Evolutionary conservation across 2,329 filamentous ascomycete species (phyloP).

Genomic region (Aspergillus luchuensis): DNA sequence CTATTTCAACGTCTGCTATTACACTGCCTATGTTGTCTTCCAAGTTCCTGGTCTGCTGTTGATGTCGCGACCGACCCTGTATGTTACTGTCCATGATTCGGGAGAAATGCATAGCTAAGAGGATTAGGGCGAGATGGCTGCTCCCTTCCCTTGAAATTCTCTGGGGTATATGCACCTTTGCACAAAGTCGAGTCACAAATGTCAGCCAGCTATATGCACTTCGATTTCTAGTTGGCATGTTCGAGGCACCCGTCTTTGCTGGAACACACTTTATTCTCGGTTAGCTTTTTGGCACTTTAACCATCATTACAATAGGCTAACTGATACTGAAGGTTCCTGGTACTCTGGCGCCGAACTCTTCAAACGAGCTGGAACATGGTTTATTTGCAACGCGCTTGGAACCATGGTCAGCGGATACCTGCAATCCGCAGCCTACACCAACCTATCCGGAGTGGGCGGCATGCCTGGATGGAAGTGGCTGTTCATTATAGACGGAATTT

Average conservation of each 20-base stretch:
- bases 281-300: constrained; percentile 1
- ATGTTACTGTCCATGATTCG: constrained; percentile 2
- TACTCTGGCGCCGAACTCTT: constrained; percentile 51
- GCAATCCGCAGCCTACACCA: constrained; percentile 57
- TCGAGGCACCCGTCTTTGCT: constrained; percentile 37
- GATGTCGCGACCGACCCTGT: constrained; percentile 34
- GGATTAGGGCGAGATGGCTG: constrained; percentile 29
- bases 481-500: constrained; percentile 61
- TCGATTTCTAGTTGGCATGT: constrained; percentile 38
- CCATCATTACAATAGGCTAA: too few species aligned
- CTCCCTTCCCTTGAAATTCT: constrained; percentile 35
- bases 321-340: constrained; percentile 36
- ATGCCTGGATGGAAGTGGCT: constrained; percentile 58
- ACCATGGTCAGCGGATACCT: constrained; percentile 62
- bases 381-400: constrained; percentile 55
- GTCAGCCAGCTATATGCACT: constrained; percentile 37
- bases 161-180: constrained; percentile 40
- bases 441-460: constrained; percentile 53
- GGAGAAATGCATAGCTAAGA: background rate
- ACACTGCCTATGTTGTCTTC: constrained; percentile 35
- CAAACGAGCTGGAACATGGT: constrained; percentile 59
- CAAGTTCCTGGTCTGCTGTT: constrained; percentile 34
- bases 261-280: constrained; percentile 38
- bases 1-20: constrained; percentile 37
- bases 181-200: constrained; percentile 35